phyloP scores from a whole-genome alignment of 2,329 filamentous ascomycete genomes.

The Colletotrichum sansevieriae region DNA sequence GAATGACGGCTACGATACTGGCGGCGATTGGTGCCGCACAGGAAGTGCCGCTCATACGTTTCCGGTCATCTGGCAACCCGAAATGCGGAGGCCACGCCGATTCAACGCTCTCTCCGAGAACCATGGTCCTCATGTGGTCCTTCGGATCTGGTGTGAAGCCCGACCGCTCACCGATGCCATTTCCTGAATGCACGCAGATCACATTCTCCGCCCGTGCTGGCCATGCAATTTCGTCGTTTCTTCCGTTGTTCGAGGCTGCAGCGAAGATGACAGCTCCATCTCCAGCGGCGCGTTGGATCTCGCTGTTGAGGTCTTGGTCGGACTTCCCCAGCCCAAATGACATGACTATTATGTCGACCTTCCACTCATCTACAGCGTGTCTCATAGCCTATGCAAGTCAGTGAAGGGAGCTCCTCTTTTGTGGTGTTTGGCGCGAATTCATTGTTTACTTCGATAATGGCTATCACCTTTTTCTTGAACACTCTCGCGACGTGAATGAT shows the following conservation, averaged over 20 bases:
- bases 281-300: not conserved
- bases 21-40: not conserved
- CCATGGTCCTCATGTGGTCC: not conserved
- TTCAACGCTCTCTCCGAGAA: not conserved
- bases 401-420: accelerated
- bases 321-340: not conserved
- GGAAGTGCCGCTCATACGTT: not conserved
- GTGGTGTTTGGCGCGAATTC: too few species aligned
- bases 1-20: not conserved
- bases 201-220: not conserved
- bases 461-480: accelerated
- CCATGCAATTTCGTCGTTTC: not conserved
- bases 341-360: not conserved
- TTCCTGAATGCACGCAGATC: not conserved
- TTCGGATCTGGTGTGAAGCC: not conserved
- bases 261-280: not conserved
- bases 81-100: not conserved
- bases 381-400: accelerated
- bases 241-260: not conserved
- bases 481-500: not conserved
- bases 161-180: not conserved
- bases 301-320: accelerated
- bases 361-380: accelerated
- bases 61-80: accelerated
- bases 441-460: not conserved